Evolutionary conservation across 768 basidiomycete species (phyloP), one percentile per base, ranked within the genome.

Genomic region (Daedalea quercina): DNA sequence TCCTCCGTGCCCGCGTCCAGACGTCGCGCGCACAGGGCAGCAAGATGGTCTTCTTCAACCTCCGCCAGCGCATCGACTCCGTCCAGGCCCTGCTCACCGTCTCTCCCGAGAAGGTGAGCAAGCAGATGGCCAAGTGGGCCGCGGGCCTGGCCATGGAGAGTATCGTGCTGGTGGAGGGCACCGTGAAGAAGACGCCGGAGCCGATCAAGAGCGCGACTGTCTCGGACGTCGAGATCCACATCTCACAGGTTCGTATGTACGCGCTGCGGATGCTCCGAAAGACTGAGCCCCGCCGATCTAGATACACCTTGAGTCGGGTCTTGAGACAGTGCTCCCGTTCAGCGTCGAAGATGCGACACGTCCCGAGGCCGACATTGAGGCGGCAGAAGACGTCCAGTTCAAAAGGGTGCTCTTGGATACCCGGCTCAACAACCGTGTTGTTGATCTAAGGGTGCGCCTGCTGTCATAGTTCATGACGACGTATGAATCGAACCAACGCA

Each of bases 101-200:
- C 22, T 73, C 85, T 9, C 78, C 82, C 11, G 87, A 81, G 44
- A 84, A 80, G 62, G 78, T 98, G 24, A 94, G 91, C 56, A 97
- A 94, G 71, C 94, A 95, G 67, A 99, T 99, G 96, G 81, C 93
- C 35, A 96, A 93, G 70, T 98, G 89, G 87, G 81, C 85, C 17
- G 83, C 84, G 19, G 65, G 80, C 23, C 71, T 98, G 47, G 74
- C 85, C 24, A 80, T 80, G 61, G 96, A 99, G 73, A 90, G 87
- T 54, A 94, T 99, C 63, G 86, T 98, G 4, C 80, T 94, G 22
- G 87, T 95, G 4, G 87, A 94, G 69, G 95, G 93, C 35, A 63
- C 75, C 49, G 87, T 94, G 41, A 81, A 84, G 66, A 85, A 82
- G 68, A 81, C 85, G 31, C 84, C 81, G 1, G 88, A 89, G 63